Evolutionary conservation across 495 filamentous ascomycete genomes (phyloP).

Genomic region (Xylaria flabelliformis): DNA sequence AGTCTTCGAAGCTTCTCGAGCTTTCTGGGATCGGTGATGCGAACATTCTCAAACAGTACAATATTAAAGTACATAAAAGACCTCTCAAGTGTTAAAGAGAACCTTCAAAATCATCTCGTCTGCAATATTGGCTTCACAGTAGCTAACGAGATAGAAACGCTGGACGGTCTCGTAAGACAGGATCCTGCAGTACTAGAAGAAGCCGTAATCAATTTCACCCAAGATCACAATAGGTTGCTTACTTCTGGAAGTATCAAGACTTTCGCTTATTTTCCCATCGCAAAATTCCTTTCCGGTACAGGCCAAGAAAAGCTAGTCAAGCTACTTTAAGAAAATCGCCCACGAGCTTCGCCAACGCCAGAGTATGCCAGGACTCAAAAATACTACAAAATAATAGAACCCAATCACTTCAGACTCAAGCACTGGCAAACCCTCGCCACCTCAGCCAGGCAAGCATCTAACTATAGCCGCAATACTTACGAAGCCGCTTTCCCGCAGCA

Average conservation of each 20-base stretch:
- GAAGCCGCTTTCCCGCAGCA: constrained; percentile 64
- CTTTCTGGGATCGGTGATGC: constrained; percentile 60
- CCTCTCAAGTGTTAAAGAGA: constrained; percentile 60
- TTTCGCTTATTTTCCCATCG: constrained; percentile 22
- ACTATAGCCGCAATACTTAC: constrained; percentile 50
- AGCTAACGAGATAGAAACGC: constrained; percentile 27
- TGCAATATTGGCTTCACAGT: constrained; percentile 33
- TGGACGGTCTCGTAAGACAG: constrained; percentile 22
- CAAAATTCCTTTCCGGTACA: neutral
- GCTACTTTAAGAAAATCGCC: constrained; percentile 10
- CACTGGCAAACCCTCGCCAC: constrained; percentile 37
- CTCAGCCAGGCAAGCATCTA: constrained; percentile 46
- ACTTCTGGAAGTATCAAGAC: constrained; percentile 21
- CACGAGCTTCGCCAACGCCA: neutral
- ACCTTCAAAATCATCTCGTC: constrained; percentile 61
- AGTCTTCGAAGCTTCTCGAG: constrained; percentile 64
- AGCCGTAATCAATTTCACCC: constrained; percentile 23
- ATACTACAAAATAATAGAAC: constrained; percentile 18
- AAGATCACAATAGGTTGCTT: constrained; percentile 23
- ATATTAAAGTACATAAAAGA: constrained; percentile 54
- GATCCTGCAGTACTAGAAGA: constrained; percentile 9
- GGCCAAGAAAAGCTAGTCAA: neutral
- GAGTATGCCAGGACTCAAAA: neutral
- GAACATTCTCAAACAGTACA: constrained; percentile 47
- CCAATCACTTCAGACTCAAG: neutral